A percentile compares a stretch with the other conserved stretches of the same genome.
phyloP scores from a whole-genome alignment of 2,329 filamentous ascomycete genomes.

The Penicillium sp. region DNA sequence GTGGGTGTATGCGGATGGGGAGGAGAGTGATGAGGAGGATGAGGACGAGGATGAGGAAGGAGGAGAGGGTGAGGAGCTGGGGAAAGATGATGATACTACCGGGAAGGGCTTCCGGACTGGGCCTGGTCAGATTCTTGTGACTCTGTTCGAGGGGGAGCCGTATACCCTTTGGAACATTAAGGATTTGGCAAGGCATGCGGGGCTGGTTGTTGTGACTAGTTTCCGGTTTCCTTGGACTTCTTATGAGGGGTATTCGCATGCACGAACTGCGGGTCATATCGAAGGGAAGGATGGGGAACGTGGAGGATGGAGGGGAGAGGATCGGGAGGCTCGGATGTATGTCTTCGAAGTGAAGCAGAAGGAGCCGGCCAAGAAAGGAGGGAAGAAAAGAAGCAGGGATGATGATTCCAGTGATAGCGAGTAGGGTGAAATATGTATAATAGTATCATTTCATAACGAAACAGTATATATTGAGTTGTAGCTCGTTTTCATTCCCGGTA shows the following conservation, averaged over 20 bases:
- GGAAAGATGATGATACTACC: constrained; percentile 11
- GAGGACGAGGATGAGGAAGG: constrained; percentile 7
- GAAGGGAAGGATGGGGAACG: constrained; percentile 33
- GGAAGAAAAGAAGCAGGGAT: constrained; percentile 26
- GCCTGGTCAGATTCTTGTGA: constrained; percentile 61
- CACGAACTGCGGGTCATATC: constrained; percentile 40
- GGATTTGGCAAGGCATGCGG: constrained; percentile 67
- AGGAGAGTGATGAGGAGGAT: constrained; percentile 11
- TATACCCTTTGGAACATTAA: constrained; percentile 93
- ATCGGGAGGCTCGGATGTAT: constrained; percentile 41
- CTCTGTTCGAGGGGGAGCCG: constrained; percentile 84
- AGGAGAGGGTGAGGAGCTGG: constrained; percentile 8
- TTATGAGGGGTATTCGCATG: constrained; percentile 42
- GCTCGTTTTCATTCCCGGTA: neutral
- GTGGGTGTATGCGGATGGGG: constrained; percentile 20
- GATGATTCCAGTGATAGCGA: constrained; percentile 31
- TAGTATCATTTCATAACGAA: neutral
- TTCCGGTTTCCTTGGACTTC: constrained; percentile 42
- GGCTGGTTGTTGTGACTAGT: constrained; percentile 40
- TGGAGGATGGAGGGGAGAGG: constrained; percentile 42
- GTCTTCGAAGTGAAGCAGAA: constrained; percentile 38
- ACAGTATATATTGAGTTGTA: neutral
- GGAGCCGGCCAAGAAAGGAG: constrained; percentile 25
- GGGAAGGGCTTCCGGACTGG: constrained; percentile 21
- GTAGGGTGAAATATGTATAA: constrained; percentile 7